Base-by-base conservation (phyloP, 2,329 filamentous ascomycete genomes). In the Biscogniauxia sp. region DNA sequence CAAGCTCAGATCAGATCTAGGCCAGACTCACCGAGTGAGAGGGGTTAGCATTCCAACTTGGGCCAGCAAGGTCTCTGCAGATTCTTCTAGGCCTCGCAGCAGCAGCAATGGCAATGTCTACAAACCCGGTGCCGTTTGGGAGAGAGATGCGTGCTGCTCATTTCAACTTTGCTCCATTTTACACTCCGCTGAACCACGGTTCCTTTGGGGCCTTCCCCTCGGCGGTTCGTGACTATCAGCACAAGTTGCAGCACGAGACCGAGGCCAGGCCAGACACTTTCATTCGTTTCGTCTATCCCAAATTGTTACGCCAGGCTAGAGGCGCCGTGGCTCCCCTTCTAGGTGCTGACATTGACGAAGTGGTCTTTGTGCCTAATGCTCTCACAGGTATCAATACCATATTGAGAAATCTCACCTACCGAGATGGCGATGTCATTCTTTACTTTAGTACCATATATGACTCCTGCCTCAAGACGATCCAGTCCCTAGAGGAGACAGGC, bases 301-400 rank as follows among this genome's bases (percentile, higher is more conserved):
- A 74, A 13, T 76, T 83, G 8, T 76, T 91, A 0, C 80, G 84
- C 59, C 72, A 79, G 54, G 80, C 87, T 19, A 87, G 90, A n/a
- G 72, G 73, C 51, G 82, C 82, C 1, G 72, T 92, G 23, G 83
- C 86, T 3, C 74, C 78, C n/a, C 68, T 88, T 49, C 78, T 93
- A 54, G 83, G 89, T 63, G 84, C 81, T 1, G 81, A 84, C 0
- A 70, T 78, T 0, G 76, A 84, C 20, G 84, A 88, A 57, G 78
- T 88, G 41, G 89, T 91, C 1, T 84, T 91, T 62, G 82, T 92
- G 1, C 82, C 85, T 20, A 93, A 93, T 71, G 88, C 89, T 20
- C 91, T 88, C 0, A 90, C 86, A 0, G 87, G 84, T 23, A 73
- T 89, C 41, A 90, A 90, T 69, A 87, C 83, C 0, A 82, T 91